A percentile compares a stretch with the other conserved stretches of the same genome.
Conservation (phyloP, 2,329 filamentous ascomycete genomes). For the Arthrobotrys conoides region DNA sequence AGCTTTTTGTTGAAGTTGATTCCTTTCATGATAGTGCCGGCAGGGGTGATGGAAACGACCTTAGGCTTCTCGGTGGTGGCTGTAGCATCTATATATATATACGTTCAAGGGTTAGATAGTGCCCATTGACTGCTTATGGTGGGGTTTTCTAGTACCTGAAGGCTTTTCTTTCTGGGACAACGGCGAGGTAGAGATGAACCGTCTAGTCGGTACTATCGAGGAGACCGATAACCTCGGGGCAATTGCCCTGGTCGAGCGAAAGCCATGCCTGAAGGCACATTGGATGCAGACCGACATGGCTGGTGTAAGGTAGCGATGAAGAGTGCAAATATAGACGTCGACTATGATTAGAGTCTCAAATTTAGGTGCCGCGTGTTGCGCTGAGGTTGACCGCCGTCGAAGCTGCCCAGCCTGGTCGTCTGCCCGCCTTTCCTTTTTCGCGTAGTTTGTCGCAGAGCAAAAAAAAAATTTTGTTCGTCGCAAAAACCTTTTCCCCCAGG, state of each 20-base stretch:
- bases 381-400: constrained; percentile 37
- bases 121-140: constrained; percentile 9
- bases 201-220: constrained; percentile 1
- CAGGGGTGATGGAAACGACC: constrained; percentile 66
- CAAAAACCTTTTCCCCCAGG: constrained; percentile 36
- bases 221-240: constrained; percentile 10
- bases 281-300: constrained; percentile 51
- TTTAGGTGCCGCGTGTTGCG: constrained; percentile 25
- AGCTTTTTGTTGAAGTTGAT: constrained; percentile 83
- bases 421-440: constrained; percentile 43
- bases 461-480: constrained; percentile 41
- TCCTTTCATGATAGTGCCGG: constrained; percentile 79
- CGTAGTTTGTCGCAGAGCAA: constrained; percentile 56
- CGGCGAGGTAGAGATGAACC: constrained; percentile 39
- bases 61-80: constrained; percentile 27
- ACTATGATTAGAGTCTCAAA: too few species aligned
- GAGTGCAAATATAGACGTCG: too few species aligned
- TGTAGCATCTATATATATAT: not conserved
- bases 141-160: constrained; percentile 27
- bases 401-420: constrained; percentile 35
- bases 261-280: constrained; percentile 45
- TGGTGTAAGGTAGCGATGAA: not conserved
- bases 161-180: constrained; percentile 22
- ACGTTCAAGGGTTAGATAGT: not conserved
- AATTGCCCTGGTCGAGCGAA: constrained; percentile 16